Percentiles rank a stretch among this genome's conserved stretches.
These are phyloP conservation scores for Prorocentrum cordatum DNA, from an alignment of 169 alveolate species.

Conservation along the genomic window DNA sequence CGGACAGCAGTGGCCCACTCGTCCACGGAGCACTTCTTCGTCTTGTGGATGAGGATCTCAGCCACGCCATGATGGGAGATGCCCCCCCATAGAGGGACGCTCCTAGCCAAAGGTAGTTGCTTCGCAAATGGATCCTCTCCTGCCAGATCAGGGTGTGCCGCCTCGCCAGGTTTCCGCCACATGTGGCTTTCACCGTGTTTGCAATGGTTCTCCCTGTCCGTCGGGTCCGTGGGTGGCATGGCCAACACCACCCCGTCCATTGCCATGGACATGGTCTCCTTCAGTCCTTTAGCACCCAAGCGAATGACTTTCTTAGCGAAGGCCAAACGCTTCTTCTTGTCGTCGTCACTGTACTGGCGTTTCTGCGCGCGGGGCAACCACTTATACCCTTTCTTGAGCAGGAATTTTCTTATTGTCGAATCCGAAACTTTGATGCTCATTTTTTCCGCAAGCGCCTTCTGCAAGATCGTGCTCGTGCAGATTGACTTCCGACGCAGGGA, in stretches of 20 bases:
- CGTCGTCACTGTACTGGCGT: background rate
- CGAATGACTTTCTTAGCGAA: background rate
- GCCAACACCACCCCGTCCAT: background rate
- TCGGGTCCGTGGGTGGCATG: background rate
- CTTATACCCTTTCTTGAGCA: background rate
- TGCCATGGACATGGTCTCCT: background rate
- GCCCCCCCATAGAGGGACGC: slow-evolving; percentile 20
- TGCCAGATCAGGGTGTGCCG: background rate
- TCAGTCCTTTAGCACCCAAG: background rate
- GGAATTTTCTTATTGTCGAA: background rate
- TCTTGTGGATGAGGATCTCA: background rate
- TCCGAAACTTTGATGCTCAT: background rate
- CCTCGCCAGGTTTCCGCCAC: background rate
- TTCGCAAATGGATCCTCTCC: background rate
- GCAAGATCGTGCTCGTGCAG: background rate
- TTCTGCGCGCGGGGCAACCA: slow-evolving; percentile 16
- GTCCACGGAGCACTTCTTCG: background rate
- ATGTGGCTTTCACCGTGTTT: background rate
- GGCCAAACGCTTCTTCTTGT: background rate
- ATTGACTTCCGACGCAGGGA: background rate
- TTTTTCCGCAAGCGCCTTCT: background rate
- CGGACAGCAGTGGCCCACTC: background rate
- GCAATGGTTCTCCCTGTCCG: background rate
- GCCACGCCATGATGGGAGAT: background rate
- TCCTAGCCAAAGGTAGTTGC: background rate